Evolutionary conservation across 129 eudicot genomes (phyloP).

Genomic region (Artemisia annua): DNA sequence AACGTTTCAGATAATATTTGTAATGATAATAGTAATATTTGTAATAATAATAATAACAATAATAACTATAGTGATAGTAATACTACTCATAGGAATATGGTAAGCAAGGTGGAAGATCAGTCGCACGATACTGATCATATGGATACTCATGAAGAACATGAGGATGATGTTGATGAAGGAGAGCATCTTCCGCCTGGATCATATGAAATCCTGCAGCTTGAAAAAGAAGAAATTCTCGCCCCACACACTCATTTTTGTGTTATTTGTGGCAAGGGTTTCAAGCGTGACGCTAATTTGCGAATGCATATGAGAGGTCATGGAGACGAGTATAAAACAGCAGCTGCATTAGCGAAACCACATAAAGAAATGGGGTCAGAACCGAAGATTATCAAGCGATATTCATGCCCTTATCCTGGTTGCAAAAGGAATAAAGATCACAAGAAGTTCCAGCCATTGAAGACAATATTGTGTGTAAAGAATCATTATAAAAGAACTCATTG

Average conservation of each 20-base stretch:
- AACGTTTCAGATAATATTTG: slow-evolving; percentile 4
- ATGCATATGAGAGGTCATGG: slow-evolving; percentile 99
- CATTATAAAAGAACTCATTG: slow-evolving; percentile 97
- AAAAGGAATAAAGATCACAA: slow-evolving; percentile 92
- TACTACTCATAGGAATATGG: slow-evolving; percentile 18
- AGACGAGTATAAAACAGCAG: slow-evolving; percentile 96
- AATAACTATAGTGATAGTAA: slow-evolving; percentile 4
- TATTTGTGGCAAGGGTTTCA: slow-evolving; percentile 94
- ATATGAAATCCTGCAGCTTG: slow-evolving; percentile 87
- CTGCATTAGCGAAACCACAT: slow-evolving; percentile 92
- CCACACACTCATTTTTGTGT: slow-evolving; percentile 96
- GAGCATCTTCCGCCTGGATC: slow-evolving; percentile 95
- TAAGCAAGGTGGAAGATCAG: slow-evolving; percentile 55
- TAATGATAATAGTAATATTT: not conserved
- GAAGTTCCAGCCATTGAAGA: slow-evolving; percentile 89
- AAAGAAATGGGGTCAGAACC: slow-evolving; percentile 65
- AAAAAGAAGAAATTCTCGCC: slow-evolving; percentile 92
- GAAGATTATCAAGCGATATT: slow-evolving; percentile 68
- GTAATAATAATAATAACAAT: slow-evolving; percentile 13
- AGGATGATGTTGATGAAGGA: slow-evolving; percentile 82
- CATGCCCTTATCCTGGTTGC: slow-evolving; percentile 88
- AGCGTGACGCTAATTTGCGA: slow-evolving; percentile 85
- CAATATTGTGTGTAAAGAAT: slow-evolving; percentile 86
- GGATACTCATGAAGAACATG: slow-evolving; percentile 67
- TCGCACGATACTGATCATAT: slow-evolving; percentile 42